Base-by-base conservation (phyloP, 805 yeast genomes). In the Ascoidea tarda region DNA sequence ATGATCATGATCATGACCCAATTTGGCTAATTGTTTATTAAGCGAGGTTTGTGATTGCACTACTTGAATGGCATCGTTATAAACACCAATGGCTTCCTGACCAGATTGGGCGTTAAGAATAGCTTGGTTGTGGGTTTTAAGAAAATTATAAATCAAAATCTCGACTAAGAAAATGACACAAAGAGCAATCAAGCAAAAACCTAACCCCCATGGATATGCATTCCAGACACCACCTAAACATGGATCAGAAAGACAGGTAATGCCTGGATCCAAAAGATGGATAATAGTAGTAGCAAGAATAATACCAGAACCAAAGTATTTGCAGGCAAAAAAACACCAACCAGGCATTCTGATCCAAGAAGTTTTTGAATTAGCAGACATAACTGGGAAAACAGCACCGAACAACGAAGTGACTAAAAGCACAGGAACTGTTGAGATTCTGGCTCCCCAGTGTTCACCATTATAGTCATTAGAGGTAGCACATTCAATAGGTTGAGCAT, bases 261-360 rank as follows among this genome's bases (percentile, higher is more conserved):
- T 61, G 14, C 82, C 84, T 2, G 82, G 82, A 52, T 73, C 71
- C 59, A 82, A 67, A 53, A 82, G 64, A 66, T 84, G 91, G 54
- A 84, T 75, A 59, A 81, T 84, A 0, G 89, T 87, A 6, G 91
- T 84, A 8, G 90, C 84, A 5, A 84, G 70, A 59, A 84, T 84
- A 49, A 84, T 90, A 51, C 91, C 91, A 5, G 87, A 75, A 59
- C 91, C 91, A 59, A 82, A 82, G 68, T 72, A 77, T 63, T 60
- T 31, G 60, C 69, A 56, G 47, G 58, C 54, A 6, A 56, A 51
- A 49, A 60, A 63, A 16, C 59, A 59, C 46, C 56, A 58, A 32
- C 54, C 50, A 59, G 86, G 79, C 65, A 79, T 52, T 52, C 68
- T 64, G 57, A 68, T 62, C 6, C 70, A 64, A 55, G 66, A 67